Evolutionary conservation across 2,329 filamentous ascomycete genomes (phyloP), one percentile per base, ranked within the genome.

Genomic region (Pestalotiopsis sp.): DNA sequence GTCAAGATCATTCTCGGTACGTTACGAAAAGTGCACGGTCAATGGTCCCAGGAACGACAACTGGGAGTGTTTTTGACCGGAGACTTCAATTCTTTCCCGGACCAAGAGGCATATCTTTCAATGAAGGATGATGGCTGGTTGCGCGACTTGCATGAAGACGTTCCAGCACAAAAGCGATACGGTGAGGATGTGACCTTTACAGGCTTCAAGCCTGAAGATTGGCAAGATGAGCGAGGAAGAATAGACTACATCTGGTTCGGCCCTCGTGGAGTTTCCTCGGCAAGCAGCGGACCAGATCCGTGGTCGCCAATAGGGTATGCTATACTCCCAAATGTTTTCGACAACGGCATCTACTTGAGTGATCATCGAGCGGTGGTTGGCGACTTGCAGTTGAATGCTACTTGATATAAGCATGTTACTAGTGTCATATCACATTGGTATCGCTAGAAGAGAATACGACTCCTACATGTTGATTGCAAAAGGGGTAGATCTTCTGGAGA

Each of bases 241-340:
- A 92, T 93, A 73, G 91, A 93, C 78, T 92, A 91, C 75, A 80
- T 93, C 12, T 93, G 92, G 77, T 79, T 88, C 36, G 87, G 85
- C 1, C 73, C 72, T 5, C 13, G 56, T 41, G 36, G 70, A 56
- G n/a, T 11, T 17, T 59, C 57, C 20, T 4, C 57, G 4, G 57
- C 56, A 23, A 40, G 6, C 5, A 2, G 27, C 6, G 27, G 27
- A 6, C 9, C 6, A 61, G 27, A 31, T 9, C 59, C 31, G 7
- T 61, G 59, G 59, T 36, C 49, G 45, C 67, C 71, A 6, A 20
- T 52, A 20, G 58, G 71, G 69, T 74, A 75, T 20, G 74, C 76
- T 61, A 89, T 93, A 11, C 75, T 92, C 64, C 77, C 84, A 23
- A 93, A 92, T 75, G 91, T 91, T 73, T 61, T 61, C 38, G 90